Percentiles rank a stretch among this genome's conserved stretches.
These are phyloP conservation scores for Lactifluus hygrophoroides DNA, from an alignment of 768 basidiomycete genomes.

Conservation along the genomic window DNA sequence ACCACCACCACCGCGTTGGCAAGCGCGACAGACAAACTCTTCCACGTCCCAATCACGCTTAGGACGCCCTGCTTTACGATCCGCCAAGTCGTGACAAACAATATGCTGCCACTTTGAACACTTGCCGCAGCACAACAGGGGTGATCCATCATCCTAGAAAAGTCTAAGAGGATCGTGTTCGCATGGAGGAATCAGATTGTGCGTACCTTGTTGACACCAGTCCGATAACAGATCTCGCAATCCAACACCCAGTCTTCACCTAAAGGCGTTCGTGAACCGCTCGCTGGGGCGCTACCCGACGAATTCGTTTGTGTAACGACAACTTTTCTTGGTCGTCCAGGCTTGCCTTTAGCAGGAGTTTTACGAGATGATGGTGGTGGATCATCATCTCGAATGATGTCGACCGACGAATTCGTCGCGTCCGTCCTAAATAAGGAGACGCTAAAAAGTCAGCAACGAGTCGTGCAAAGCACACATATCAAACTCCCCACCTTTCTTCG, in stretches of 20 bases:
- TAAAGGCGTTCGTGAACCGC: constrained; percentile 44
- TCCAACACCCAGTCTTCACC: constrained; percentile 77
- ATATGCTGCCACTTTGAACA: constrained; percentile 92
- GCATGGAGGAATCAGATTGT: background rate
- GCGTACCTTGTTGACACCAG: constrained; percentile 61
- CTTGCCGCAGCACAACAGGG: constrained; percentile 72
- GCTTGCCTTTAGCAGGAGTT: background rate
- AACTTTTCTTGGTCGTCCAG: constrained; percentile 7
- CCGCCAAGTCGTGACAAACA: constrained; percentile 68
- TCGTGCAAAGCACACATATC: background rate
- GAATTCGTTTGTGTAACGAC: constrained; percentile 22
- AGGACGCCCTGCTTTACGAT: constrained; percentile 51
- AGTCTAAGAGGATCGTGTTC: constrained; percentile 7
- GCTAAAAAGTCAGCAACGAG: background rate
- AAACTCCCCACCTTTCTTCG: constrained; percentile 12
- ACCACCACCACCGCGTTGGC: constrained; percentile 28
- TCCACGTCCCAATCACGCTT: constrained; percentile 79
- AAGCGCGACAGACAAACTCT: constrained; percentile 68
- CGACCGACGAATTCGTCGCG: constrained; percentile 7
- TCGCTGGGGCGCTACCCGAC: constrained; percentile 26
- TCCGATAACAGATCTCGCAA: constrained; percentile 75
- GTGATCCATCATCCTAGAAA: constrained; percentile 64
- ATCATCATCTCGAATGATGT: constrained; percentile 7
- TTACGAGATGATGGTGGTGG: background rate
- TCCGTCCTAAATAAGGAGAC: background rate